Conservation (phyloP, 2,329 filamentous ascomycete genomes). For the Colletotrichum musae region DNA sequence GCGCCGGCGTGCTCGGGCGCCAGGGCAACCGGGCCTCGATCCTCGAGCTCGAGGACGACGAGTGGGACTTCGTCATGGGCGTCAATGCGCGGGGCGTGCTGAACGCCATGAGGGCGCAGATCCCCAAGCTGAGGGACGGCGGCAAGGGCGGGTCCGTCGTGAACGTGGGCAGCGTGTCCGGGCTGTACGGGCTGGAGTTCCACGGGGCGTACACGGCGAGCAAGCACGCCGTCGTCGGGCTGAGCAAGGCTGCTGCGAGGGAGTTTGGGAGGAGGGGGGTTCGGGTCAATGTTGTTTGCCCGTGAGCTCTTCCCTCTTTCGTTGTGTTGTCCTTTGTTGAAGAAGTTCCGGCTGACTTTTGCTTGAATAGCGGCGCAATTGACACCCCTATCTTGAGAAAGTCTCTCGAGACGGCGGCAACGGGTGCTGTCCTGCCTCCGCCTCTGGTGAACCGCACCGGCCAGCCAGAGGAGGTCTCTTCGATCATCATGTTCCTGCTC, state of each 20-base stretch:
- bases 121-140: conserved; percentile 55
- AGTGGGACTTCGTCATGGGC: conserved; percentile 59
- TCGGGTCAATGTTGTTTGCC: conserved; percentile 47
- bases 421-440: conserved; percentile 24
- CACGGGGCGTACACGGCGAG: conserved; percentile 50
- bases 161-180: conserved; percentile 59
- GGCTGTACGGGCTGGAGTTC: conserved; percentile 52
- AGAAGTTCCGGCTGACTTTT: not conserved
- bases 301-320: conserved; percentile 42
- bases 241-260: conserved; percentile 49
- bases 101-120: conserved; percentile 65
- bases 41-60: conserved; percentile 52
- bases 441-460: conserved; percentile 44
- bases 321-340: not conserved
- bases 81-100: conserved; percentile 65
- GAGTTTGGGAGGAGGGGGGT: conserved; percentile 45
- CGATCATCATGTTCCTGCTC: conserved; percentile 47
- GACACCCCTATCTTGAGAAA: conserved; percentile 35
- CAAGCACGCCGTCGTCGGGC: conserved; percentile 50
- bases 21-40: conserved; percentile 39
- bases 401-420: conserved; percentile 27
- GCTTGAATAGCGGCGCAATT: conserved; percentile 26
- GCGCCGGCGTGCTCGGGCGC: conserved; percentile 45
- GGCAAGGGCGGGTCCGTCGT: conserved; percentile 58
- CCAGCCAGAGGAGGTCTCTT: conserved; percentile 47